phyloP scores from a whole-genome alignment of 129 eudicot genomes.

The Tanacetum coccineum region DNA sequence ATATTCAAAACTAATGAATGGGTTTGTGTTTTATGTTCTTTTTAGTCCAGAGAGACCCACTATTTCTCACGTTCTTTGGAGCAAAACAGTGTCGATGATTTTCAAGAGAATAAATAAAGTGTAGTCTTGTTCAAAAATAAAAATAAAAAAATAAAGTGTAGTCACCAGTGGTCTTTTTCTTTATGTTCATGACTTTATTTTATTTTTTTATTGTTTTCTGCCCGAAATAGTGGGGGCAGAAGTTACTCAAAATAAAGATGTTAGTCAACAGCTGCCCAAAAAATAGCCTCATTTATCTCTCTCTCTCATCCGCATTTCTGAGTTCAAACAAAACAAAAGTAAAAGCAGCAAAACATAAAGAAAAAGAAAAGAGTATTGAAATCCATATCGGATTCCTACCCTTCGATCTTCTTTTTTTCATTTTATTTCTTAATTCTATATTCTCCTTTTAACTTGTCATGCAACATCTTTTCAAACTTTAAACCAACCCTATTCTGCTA shows the following conservation, averaged over 20 bases:
- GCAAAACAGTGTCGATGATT: not conserved
- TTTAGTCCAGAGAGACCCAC: no score
- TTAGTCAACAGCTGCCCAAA: conserved; percentile 29
- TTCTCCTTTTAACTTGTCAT: conserved; percentile 10
- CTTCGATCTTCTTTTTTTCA: conserved; percentile 15
- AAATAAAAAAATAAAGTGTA: no score
- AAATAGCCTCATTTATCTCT: not conserved
- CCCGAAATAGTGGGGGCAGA: conserved; percentile 28
- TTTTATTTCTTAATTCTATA: not conserved
- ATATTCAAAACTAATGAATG: not conserved
- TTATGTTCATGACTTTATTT: conserved; percentile 19
- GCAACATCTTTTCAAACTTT: not conserved
- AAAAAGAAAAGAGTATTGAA: conserved; percentile 24
- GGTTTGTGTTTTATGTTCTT: no score
- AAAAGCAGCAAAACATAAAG: conserved; percentile 22
- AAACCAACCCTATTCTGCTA: no score
- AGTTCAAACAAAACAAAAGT: conserved; percentile 6
- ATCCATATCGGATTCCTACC: conserved; percentile 38
- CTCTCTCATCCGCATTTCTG: no score
- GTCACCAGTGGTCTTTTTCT: no score
- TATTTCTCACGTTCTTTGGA: no score
- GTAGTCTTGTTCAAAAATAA: no score
- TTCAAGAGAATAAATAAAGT: conserved; percentile 7
- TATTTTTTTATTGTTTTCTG: not conserved
- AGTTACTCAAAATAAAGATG: not conserved